These are phyloP conservation scores for Penicillium nordicum DNA, from an alignment of 2,329 filamentous ascomycete genomes.

Conservation along the genomic window DNA sequence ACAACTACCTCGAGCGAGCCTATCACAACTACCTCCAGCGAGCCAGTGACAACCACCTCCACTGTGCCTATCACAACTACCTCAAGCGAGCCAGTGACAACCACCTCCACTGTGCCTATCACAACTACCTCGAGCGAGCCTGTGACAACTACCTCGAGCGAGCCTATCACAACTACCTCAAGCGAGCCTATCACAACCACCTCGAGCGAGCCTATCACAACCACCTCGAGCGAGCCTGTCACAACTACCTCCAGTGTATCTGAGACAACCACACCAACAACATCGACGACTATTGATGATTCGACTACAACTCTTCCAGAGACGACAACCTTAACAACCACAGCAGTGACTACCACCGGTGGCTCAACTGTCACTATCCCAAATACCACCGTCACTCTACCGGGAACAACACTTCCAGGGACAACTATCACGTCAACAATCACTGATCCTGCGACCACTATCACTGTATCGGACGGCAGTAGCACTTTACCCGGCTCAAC, in stretches of 20 bases:
- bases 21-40: background rate
- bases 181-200: background rate
- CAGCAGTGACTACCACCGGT: background rate
- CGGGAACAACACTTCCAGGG: background rate
- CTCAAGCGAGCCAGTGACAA: background rate
- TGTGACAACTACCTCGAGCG: too few relatives aligned
- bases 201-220: background rate
- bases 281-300: background rate
- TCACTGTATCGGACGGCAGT: background rate
- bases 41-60: background rate
- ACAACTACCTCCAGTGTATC: too few relatives aligned
- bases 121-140: background rate
- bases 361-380: slow-evolving; percentile 6
- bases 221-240: background rate
- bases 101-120: background rate
- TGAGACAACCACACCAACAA: background rate
- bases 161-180: background rate
- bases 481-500: slow-evolving; percentile 7
- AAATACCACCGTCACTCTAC: slow-evolving; percentile 1
- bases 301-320: background rate
- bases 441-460: slow-evolving; percentile 2
- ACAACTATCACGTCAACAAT: slow-evolving; percentile 7
- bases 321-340: background rate
- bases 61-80: background rate
- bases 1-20: background rate